Evolutionary conservation across 2,329 filamentous ascomycete genomes (phyloP).

Genomic region (Fusarium sp.): DNA sequence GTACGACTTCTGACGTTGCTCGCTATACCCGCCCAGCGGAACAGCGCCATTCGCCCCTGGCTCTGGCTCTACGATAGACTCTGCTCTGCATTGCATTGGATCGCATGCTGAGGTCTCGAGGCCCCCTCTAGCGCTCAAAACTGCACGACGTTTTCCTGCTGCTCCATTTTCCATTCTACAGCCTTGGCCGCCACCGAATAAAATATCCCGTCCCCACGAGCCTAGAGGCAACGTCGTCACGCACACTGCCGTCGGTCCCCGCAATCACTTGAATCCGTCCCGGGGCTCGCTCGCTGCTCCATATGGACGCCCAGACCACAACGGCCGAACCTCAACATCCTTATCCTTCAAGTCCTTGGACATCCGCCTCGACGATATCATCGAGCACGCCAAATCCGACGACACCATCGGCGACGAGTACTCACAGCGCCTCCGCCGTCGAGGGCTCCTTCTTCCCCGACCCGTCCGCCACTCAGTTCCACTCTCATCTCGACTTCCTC

Average conservation of each 20-base stretch:
- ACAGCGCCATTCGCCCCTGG: conserved; percentile 46
- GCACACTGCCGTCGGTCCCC: conserved; percentile 43
- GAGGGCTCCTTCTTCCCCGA: conserved; percentile 53
- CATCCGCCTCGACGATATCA: conserved; percentile 48
- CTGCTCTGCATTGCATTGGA: conserved; percentile 33
- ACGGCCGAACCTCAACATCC: conserved; percentile 57
- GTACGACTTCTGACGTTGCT: conserved; percentile 37
- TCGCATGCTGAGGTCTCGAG: conserved; percentile 44
- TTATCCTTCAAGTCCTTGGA: conserved; percentile 55
- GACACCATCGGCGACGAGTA: conserved; percentile 48
- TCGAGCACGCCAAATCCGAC: conserved; percentile 47
- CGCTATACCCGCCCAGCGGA: conserved; percentile 46
- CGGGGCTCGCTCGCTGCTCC: conserved; percentile 54
- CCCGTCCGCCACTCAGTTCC: conserved; percentile 52
- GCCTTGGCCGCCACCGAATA: conserved; percentile 36
- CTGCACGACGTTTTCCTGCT: conserved; percentile 30
- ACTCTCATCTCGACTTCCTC: conserved; percentile 67
- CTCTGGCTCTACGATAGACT: conserved; percentile 30
- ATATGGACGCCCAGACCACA: conserved; percentile 58
- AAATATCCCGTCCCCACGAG: conserved; percentile 30
- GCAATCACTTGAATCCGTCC: conserved; percentile 45
- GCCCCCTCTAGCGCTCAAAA: conserved; percentile 24
- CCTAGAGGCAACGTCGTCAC: conserved; percentile 44
- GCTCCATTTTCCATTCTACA: conserved; percentile 38
- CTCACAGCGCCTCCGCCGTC: conserved; percentile 47